phyloP scores from a whole-genome alignment of 176 grass and related monocot genomes.

The Hsuehochloa calcarea region DNA sequence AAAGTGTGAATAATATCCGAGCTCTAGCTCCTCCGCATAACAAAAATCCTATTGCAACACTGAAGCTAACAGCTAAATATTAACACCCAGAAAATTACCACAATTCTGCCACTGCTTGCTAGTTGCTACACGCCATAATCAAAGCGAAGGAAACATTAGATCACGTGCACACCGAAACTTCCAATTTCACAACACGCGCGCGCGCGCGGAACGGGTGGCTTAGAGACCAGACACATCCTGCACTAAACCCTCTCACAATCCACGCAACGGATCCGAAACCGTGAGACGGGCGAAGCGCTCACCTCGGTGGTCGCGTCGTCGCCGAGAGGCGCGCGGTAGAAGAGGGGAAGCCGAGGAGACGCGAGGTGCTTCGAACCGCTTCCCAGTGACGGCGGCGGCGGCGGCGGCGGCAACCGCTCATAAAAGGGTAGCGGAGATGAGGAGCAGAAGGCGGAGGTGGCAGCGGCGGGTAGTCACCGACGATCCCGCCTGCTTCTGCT shows the following conservation, averaged over 20 bases:
- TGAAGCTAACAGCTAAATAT: neutral
- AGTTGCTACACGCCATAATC: neutral
- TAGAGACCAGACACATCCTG: neutral
- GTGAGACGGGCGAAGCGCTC: too few species aligned
- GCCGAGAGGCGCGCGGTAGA: too few species aligned
- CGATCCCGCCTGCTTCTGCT: too few species aligned
- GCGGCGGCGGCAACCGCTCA: too few species aligned
- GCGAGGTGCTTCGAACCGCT: too few species aligned
- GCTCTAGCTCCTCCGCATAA: neutral
- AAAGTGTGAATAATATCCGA: neutral
- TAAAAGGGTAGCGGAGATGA: too few species aligned
- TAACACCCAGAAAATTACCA: neutral
- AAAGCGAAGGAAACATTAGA: neutral
- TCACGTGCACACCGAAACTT: neutral
- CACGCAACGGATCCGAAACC: neutral
- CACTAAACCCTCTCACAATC: neutral
- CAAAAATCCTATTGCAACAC: neutral
- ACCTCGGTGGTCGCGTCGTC: too few species aligned
- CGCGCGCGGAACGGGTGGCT: neutral
- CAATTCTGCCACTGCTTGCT: neutral
- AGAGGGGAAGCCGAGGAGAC: too few species aligned
- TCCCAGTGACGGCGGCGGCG: too few species aligned
- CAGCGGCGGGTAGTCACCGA: too few species aligned
- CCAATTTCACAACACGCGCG: neutral
- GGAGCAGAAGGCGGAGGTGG: too few species aligned